These are phyloP conservation scores for Themeda triandra DNA, from an alignment of 176 grass and related monocot genomes.

Conservation along the genomic window DNA sequence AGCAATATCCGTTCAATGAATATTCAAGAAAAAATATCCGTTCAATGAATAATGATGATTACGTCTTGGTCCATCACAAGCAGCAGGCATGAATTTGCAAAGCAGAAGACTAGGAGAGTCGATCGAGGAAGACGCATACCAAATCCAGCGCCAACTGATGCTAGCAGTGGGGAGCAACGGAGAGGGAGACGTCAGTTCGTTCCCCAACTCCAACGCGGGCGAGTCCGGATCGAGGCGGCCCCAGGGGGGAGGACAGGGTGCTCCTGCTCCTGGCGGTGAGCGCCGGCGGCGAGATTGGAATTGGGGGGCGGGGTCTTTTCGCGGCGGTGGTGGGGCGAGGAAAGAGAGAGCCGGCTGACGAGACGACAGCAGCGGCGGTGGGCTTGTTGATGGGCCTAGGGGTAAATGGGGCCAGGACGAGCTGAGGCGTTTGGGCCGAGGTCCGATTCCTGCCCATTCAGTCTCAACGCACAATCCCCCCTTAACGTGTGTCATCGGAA, in stretches of 20 bases:
- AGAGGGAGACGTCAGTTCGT: not conserved
- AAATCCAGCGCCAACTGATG: not conserved
- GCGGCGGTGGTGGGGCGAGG: no score
- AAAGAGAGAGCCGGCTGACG: no score
- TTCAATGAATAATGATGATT: not conserved
- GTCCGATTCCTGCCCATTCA: no score
- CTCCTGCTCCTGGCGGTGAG: no score
- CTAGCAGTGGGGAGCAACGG: not conserved
- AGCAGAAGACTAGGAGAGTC: not conserved
- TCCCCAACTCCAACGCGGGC: not conserved
- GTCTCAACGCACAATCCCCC: no score
- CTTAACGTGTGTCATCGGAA: no score
- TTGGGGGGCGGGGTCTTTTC: not conserved
- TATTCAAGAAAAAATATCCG: no score
- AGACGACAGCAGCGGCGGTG: no score
- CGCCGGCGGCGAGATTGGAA: not conserved
- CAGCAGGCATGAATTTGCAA: not conserved
- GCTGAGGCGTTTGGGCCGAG: no score
- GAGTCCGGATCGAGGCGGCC: not conserved
- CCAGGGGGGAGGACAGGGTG: not conserved
- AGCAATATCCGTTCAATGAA: not conserved
- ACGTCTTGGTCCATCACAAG: not conserved
- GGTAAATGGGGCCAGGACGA: no score
- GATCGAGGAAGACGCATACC: not conserved
- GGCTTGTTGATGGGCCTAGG: no score